Percentiles rank a stretch among this genome's conserved stretches.
Evolutionary conservation across 2,329 filamentous ascomycete species (phyloP).

Genomic region (Claviceps humidiphila): DNA sequence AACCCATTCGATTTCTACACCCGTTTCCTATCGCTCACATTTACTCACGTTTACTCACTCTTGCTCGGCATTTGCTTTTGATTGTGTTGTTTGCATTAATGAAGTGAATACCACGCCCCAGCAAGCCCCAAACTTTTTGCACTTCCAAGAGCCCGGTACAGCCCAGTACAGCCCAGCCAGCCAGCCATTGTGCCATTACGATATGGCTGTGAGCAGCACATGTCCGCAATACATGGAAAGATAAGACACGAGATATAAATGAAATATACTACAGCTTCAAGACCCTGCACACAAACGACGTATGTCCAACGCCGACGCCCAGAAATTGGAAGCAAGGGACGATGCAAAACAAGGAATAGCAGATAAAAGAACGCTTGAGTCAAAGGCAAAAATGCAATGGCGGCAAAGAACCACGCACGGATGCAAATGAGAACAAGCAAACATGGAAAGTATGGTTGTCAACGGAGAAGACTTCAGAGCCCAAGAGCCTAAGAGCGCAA

Average conservation of each 20-base stretch:
- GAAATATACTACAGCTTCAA: no score
- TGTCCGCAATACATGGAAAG: not conserved
- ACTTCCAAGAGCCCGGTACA: not conserved
- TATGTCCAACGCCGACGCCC: constrained; percentile 5
- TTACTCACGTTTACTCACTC: not conserved
- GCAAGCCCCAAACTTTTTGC: not conserved
- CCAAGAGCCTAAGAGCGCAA: not conserved
- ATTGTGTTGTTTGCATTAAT: not conserved
- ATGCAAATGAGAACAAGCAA: not conserved
- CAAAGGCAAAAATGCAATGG: not conserved
- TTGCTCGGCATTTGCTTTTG: not conserved
- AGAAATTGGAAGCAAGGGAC: not conserved
- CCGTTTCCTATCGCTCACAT: not conserved
- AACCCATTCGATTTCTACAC: no score
- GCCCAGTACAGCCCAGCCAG: not conserved
- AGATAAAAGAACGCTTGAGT: not conserved
- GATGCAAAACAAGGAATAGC: not conserved
- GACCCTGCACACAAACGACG: not conserved
- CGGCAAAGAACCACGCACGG: no score
- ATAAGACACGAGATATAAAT: no score
- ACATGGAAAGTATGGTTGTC: not conserved
- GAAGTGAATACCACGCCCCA: not conserved
- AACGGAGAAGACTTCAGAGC: not conserved
- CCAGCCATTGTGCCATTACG: not conserved
- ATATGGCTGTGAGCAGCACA: not conserved